Conservation (phyloP, 352 stramenopile species). For the Phytophthora pistaciae region DNA sequence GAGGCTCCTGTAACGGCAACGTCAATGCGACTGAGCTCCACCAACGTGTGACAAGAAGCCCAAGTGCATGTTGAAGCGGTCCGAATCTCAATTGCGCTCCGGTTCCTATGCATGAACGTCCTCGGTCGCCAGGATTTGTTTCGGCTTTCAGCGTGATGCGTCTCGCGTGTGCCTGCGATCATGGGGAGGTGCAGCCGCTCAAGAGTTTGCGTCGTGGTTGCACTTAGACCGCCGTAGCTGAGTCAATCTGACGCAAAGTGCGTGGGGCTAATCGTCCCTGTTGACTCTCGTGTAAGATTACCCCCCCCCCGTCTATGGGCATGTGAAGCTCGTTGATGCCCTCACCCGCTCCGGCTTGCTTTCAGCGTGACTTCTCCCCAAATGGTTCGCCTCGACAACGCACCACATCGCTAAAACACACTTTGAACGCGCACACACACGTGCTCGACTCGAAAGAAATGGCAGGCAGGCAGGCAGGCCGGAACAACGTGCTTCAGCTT, state of each 20-base stretch:
- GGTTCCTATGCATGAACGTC: not conserved
- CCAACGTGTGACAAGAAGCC: conserved; percentile 2
- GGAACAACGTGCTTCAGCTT: conserved; percentile 33
- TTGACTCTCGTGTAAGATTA: conserved; percentile 19
- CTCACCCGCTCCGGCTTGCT: conserved; percentile 24
- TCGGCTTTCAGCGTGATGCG: not conserved
- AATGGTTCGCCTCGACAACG: not conserved
- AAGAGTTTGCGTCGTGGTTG: conserved; percentile 21
- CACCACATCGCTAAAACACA: not conserved
- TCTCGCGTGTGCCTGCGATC: conserved; percentile 11
- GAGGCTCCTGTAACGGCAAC: conserved; percentile 4
- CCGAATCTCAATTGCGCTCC: conserved; percentile 23
- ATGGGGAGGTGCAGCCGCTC: conserved; percentile 8
- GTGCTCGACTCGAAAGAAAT: not conserved
- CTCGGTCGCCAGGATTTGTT: not conserved
- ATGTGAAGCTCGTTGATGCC: conserved; percentile 22
- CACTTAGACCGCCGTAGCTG: conserved; percentile 8
- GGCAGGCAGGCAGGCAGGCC: conserved; percentile 1
- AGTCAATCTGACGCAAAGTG: conserved; percentile 16
- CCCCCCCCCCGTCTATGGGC: conserved; percentile 23
- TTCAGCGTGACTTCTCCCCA: conserved; percentile 6
- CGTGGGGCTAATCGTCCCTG: conserved; percentile 7
- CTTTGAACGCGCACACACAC: not conserved
- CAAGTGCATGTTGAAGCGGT: conserved; percentile 23
- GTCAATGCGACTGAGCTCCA: conserved; percentile 19